phyloP scores from a whole-genome alignment of 2,329 filamentous ascomycete species.

The Claviceps cyperi region DNA sequence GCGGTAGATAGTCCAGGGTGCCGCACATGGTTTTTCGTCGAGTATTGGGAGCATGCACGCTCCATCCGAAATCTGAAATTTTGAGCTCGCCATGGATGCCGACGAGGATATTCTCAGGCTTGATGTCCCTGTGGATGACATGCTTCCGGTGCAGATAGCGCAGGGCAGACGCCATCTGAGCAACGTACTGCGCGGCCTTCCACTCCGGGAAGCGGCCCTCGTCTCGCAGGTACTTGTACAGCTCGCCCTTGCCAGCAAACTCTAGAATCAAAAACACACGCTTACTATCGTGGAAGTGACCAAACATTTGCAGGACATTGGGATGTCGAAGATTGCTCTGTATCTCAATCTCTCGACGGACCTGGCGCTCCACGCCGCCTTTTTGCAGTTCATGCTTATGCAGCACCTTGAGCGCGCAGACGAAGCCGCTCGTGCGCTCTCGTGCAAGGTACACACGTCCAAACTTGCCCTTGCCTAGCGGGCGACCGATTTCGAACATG shows the following conservation, averaged over 20 bases:
- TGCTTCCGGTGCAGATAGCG: slow-evolving; percentile 18
- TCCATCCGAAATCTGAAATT: slow-evolving; percentile 97
- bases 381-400: slow-evolving; percentile 57
- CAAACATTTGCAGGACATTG: slow-evolving; percentile 48
- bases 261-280: slow-evolving; percentile 60
- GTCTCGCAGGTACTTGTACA: slow-evolving; percentile 56
- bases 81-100: slow-evolving; percentile 97
- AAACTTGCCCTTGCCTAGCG: slow-evolving; percentile 60
- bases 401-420: slow-evolving; percentile 58
- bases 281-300: slow-evolving; percentile 59
- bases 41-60: slow-evolving; percentile 92
- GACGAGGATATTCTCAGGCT: slow-evolving; percentile 22
- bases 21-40: slow-evolving; percentile 90
- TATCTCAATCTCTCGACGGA: slow-evolving; percentile 59
- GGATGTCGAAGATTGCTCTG: slow-evolving; percentile 59
- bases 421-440: slow-evolving; percentile 49
- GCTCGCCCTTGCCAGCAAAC: slow-evolving; percentile 48
- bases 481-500: slow-evolving; percentile 65
- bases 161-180: slow-evolving; percentile 45
- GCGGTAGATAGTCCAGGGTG: slow-evolving; percentile 91
- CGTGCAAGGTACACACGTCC: slow-evolving; percentile 59
- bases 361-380: slow-evolving; percentile 54
- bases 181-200: slow-evolving; percentile 57
- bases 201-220: slow-evolving; percentile 53
- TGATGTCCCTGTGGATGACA: slow-evolving; percentile 20